Percentiles rank a stretch among this genome's conserved stretches.
These are phyloP conservation scores for Boletus fagicola DNA, from an alignment of 768 basidiomycete species.

Conservation along the genomic window DNA sequence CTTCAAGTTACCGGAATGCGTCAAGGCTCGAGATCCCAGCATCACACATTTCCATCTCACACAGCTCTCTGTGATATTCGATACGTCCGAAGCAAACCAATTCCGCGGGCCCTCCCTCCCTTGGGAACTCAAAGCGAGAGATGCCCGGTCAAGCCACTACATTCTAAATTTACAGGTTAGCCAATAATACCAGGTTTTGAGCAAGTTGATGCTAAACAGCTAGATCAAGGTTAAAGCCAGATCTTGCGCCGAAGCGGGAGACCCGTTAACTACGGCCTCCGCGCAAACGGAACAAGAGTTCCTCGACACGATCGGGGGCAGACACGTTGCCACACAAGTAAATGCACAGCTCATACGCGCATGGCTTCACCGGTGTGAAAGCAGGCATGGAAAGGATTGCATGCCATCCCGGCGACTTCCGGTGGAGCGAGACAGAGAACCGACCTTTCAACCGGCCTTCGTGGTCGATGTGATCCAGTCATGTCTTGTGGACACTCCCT, in stretches of 20 bases:
- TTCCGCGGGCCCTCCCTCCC: conserved; percentile 2
- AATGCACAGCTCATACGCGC: conserved; percentile 8
- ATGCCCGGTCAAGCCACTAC: neutral
- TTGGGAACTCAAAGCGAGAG: conserved; percentile 7
- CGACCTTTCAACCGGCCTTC: conserved; percentile 4
- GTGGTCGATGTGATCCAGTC: conserved; percentile 16
- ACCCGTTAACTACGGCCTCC: neutral
- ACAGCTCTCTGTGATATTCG: conserved; percentile 2
- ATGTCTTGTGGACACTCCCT: conserved; percentile 19
- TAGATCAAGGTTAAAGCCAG: conserved; percentile 6
- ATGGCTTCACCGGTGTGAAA: conserved; percentile 19
- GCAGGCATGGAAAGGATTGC: conserved; percentile 9
- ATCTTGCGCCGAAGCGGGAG: neutral
- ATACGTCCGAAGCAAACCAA: neutral
- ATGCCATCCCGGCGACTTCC: neutral
- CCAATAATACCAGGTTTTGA: accelerated
- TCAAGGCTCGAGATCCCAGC: conserved; percentile 1
- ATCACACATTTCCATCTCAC: conserved; percentile 20
- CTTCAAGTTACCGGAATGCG: conserved; percentile 4
- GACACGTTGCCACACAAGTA: conserved; percentile 1
- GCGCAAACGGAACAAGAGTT: neutral
- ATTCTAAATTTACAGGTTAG: conserved; percentile 13
- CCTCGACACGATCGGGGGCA: conserved; percentile 8
- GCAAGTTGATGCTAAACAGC: neutral
- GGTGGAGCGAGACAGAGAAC: neutral